Evolutionary conservation across 345 rosid genomes (phyloP), one percentile per base, ranked within the genome.

Genomic region (Gossypium bickii): DNA sequence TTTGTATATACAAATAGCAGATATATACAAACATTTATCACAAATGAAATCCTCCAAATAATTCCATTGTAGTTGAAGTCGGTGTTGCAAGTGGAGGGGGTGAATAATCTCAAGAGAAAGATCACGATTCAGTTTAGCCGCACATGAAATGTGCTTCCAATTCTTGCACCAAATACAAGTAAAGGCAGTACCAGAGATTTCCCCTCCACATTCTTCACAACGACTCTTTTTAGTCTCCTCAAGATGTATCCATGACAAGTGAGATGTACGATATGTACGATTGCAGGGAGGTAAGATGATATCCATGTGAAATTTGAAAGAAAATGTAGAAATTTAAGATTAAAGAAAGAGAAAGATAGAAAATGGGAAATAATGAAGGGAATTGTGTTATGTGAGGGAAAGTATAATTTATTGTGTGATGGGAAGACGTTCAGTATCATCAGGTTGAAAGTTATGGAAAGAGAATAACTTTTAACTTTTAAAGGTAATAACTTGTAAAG

Each of bases 11-110:
- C 1, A 24, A 1, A 43, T 43, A 47, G 18, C 6, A 48, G 20
- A 67, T 47, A 67, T 24, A 48, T 67, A 67, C 57, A 8, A 67
- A 67, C 71, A 68, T 49, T 47, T 9, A 48, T 48, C 22, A 27
- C 72, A 68, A 24, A 49, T 13, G 43, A 48, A 49, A 48, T 25
- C 22, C 3, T 2, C 0, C 0, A 0, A 4, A 67, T 0, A 0
- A 6, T 0, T 0, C 56, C 16, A 24, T 22, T 12, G 2, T 12
- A 44, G 70, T 15, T 48, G 2, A 24, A 68, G 57, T 22, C 2
- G 20, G 43, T 68, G 72, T 20, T 48, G 72, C 57, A 17, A 0
- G 43, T 68, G 72, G 17, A 68, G 72, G 16, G 44, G 72, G 44
- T 68, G 72, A 24, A 3, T 8, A 47, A 49, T 49, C 58, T 15